Conservation (phyloP, 1,284 basidiomycete genomes). For the Cutaneotrichosporon cyanovorans region DNA sequence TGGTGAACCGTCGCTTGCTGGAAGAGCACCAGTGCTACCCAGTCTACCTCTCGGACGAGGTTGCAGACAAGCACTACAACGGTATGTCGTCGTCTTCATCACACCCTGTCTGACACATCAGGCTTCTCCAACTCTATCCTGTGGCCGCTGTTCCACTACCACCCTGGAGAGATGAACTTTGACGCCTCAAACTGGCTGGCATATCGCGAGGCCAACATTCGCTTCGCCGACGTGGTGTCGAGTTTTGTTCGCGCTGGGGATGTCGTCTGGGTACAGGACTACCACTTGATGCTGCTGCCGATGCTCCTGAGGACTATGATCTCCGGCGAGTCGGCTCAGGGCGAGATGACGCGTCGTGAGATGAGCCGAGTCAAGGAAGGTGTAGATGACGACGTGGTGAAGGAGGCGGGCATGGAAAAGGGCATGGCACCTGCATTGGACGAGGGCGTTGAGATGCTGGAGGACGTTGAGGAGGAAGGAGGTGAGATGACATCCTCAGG, state of each 20-base stretch:
- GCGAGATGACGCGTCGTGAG: conserved; percentile 60
- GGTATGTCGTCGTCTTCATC: conserved; percentile 46
- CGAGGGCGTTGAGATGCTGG: conserved; percentile 36
- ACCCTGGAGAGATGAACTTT: conserved; percentile 98
- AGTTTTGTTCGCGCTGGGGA: conserved; percentile 70
- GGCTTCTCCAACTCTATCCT: conserved; percentile 96
- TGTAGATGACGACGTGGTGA: conserved; percentile 54
- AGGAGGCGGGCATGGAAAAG: conserved; percentile 32
- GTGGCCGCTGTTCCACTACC: conserved; percentile 99
- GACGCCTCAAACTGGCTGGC: conserved; percentile 97
- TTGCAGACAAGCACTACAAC: conserved; percentile 97
- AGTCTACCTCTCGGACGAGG: conserved; percentile 93
- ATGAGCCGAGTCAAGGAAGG: conserved; percentile 69
- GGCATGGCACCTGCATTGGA: conserved; percentile 25
- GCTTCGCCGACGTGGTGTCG: conserved; percentile 83
- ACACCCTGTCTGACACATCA: conserved; percentile 4
- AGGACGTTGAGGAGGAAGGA: conserved; percentile 37
- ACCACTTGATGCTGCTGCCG: conserved; percentile 95
- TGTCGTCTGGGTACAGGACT: conserved; percentile 99
- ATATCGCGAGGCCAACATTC: conserved; percentile 92
- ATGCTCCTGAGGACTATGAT: conserved; percentile 84
- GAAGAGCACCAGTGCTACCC: conserved; percentile 96
- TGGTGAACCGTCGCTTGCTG: conserved; percentile 79
- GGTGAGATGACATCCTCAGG: conserved; percentile 22
- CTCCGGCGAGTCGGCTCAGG: conserved; percentile 59